These are phyloP conservation scores for Leptographium flavum DNA, from an alignment of 2,329 filamentous ascomycete species.

Conservation along the genomic window DNA sequence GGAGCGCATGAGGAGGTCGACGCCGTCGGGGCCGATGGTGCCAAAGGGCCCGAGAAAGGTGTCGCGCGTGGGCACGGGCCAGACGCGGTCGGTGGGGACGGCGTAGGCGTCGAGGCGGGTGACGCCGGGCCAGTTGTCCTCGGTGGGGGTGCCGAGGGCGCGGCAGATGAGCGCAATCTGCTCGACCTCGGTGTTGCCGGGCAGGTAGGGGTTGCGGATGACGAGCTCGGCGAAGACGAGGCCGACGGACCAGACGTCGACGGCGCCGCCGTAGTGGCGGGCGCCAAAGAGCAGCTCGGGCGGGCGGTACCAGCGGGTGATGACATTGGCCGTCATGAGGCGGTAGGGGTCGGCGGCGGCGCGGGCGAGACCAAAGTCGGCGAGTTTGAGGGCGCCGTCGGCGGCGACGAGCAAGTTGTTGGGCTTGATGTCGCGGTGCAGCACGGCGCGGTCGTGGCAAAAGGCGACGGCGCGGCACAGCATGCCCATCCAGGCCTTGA, in stretches of 20 bases:
- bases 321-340: slow-evolving; percentile 85
- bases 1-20: slow-evolving; percentile 78
- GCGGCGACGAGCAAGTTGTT: slow-evolving; percentile 94
- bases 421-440: slow-evolving; percentile 97
- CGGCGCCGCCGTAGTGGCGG: slow-evolving; percentile 74
- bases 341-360: slow-evolving; percentile 78
- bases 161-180: slow-evolving; percentile 76
- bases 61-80: slow-evolving; percentile 49
- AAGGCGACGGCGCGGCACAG: slow-evolving; percentile 86
- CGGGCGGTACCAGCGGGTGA: slow-evolving; percentile 93
- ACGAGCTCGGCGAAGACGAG: slow-evolving; percentile 88
- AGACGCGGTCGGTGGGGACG: slow-evolving; percentile 37
- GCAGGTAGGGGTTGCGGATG: slow-evolving; percentile 67
- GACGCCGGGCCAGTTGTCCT: slow-evolving; percentile 93
- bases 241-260: slow-evolving; percentile 90
- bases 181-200: slow-evolving; percentile 72
- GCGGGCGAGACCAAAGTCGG: slow-evolving; percentile 91
- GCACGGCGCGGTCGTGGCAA: slow-evolving; percentile 85
- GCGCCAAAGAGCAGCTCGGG: slow-evolving; percentile 89
- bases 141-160: slow-evolving; percentile 76
- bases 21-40: slow-evolving; percentile 66
- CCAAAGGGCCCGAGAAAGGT: slow-evolving; percentile 68
- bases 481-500: slow-evolving; percentile 99
- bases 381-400: slow-evolving; percentile 86
- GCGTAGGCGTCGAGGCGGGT: slow-evolving; percentile 67